These are phyloP conservation scores for Teunomyces gatunensis DNA, from an alignment of 805 yeast species.

Conservation along the genomic window DNA sequence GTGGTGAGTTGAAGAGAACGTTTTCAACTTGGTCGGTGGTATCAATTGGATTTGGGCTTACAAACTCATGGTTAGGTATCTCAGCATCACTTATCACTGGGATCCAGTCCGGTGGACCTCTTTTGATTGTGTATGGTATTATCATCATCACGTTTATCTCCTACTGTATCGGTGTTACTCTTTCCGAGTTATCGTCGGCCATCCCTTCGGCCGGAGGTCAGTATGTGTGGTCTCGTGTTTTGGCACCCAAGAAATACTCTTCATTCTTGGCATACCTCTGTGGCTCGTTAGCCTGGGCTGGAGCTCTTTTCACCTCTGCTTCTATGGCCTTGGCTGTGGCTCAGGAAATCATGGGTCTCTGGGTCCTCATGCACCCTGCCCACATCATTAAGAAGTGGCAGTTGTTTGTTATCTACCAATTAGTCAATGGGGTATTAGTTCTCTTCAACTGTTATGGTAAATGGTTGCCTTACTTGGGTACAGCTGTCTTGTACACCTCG, in stretches of 20 bases:
- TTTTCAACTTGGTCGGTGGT: constrained; percentile 39
- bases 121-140: constrained; percentile 40
- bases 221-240: constrained; percentile 40
- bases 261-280: constrained; percentile 38
- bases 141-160: constrained; percentile 37
- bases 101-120: constrained; percentile 42
- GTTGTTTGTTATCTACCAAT: constrained; percentile 35
- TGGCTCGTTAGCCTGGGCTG: constrained; percentile 44
- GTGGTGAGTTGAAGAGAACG: constrained; percentile 30
- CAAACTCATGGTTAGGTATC: constrained; percentile 45
- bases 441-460: constrained; percentile 38
- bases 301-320: constrained; percentile 40
- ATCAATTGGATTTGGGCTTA: constrained; percentile 41
- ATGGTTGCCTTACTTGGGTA: constrained; percentile 33
- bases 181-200: constrained; percentile 39
- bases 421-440: constrained; percentile 30
- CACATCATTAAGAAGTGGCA: constrained; percentile 35
- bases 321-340: constrained; percentile 39
- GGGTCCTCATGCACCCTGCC: constrained; percentile 33
- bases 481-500: constrained; percentile 33
- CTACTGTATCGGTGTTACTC: constrained; percentile 35
- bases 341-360: constrained; percentile 35
- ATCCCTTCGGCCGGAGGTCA: constrained; percentile 45
- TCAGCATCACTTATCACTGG: constrained; percentile 41
- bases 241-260: constrained; percentile 38